Evolutionary conservation across 2,329 filamentous ascomycete species (phyloP), one percentile per base, ranked within the genome.

Genomic region (Coniella vitis): DNA sequence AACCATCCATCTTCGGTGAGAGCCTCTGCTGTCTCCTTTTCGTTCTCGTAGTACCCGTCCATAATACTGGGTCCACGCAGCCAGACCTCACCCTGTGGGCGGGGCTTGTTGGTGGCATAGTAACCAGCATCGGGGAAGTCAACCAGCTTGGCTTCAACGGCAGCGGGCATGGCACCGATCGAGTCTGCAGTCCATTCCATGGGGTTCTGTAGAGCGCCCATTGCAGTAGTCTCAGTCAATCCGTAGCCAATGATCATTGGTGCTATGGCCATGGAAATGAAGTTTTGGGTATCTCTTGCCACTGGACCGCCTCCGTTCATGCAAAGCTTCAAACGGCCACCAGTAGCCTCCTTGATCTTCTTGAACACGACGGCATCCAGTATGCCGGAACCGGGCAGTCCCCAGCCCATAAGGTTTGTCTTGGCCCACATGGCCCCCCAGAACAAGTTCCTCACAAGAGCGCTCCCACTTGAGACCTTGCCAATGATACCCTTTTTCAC

Each of bases 161-260:
- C 84, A 4, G 78, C 82, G 9, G 87, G 83, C 61, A 90, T 79
- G 57, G 86, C 80, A 54, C 89, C 89, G 47, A 91, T 75, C 4
- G 84, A 80, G 13, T 79, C 70, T 48, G 84, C 78, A 38, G 86
- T 88, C 86, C 87, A 95, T 54, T 87, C 81, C 55, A 84, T 65
- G 7, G 88, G 88, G 63, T 88, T 87, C 75, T 83, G 85, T 25
- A 88, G 68, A 14, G 78, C 77, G 46, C 84, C 84, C 81, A 87
- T 87, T 47, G 86, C 87, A 32, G 79, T 76, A 1, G 89, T 95
- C 69, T 95, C 89, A 7, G 89, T 95, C 56, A 95, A 73, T 55
- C 89, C 89, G 61, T 95, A 95, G 13, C 89, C 89, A 57, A 81
- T 84, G 56, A 95, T 87, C 88, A 95, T 91, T 38, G 89, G 88